Percentiles rank a stretch among this genome's conserved stretches.
Conservation (phyloP, 202 grass and related monocot genomes). For the Schoenoplectus triqueter region DNA sequence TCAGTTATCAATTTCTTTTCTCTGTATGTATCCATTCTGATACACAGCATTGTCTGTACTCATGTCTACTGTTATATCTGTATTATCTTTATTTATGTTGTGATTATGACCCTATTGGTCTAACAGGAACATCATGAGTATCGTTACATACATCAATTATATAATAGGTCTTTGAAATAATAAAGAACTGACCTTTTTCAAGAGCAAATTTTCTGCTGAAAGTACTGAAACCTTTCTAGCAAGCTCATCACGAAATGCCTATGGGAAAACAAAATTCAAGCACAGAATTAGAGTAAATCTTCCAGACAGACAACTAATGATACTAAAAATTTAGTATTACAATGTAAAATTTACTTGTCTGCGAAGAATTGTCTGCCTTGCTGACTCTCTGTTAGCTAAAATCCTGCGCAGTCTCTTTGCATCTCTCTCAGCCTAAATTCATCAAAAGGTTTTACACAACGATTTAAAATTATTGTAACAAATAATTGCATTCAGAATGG, state of each 20-base stretch:
- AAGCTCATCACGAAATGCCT: constrained; percentile 70
- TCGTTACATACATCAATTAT: not conserved
- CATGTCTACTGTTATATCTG: too few relatives aligned
- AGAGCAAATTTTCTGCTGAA: constrained; percentile 59
- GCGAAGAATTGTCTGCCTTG: constrained; percentile 75
- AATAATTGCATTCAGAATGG: constrained; percentile 18
- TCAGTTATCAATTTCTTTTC: too few relatives aligned
- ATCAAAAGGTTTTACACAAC: not conserved
- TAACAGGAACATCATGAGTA: not conserved
- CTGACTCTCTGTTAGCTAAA: constrained; percentile 84
- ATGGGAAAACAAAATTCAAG: not conserved
- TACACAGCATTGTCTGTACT: too few relatives aligned
- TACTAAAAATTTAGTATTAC: not conserved
- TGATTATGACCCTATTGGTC: not conserved
- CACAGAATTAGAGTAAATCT: not conserved
- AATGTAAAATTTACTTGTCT: constrained; percentile 49
- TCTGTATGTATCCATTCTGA: too few relatives aligned
- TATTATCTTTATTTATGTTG: not conserved
- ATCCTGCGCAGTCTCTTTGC: constrained; percentile 73
- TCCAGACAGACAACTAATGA: not conserved
- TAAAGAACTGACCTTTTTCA: constrained; percentile 61
- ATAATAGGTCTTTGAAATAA: not conserved
- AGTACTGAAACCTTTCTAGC: constrained; percentile 60
- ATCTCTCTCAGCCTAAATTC: constrained; percentile 64
- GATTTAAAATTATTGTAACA: not conserved